Conservation (phyloP, 768 basidiomycete species). For the Coprinellus micaceus region DNA sequence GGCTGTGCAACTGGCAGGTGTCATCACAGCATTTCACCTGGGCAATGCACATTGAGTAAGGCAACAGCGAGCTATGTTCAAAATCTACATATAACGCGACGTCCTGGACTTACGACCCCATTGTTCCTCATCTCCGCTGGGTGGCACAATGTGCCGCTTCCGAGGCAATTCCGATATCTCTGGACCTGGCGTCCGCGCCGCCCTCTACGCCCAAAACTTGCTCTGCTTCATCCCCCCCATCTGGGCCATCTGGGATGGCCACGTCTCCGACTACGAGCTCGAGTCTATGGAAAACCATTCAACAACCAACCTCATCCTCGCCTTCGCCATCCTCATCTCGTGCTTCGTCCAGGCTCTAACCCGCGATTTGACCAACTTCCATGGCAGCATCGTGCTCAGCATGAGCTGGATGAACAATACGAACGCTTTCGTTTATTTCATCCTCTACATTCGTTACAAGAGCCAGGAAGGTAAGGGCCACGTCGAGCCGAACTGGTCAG, state of each 20-base stretch:
- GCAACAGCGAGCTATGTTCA: too few relatives aligned
- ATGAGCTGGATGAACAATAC: conserved; percentile 27
- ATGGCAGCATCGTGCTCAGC: conserved; percentile 22
- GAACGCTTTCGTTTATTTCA: conserved; percentile 13
- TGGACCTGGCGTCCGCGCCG: too few relatives aligned
- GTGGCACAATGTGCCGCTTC: too few relatives aligned
- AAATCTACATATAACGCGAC: too few relatives aligned
- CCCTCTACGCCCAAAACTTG: neutral
- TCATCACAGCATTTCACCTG: too few relatives aligned
- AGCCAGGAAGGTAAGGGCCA: neutral
- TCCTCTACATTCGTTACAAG: conserved; percentile 7
- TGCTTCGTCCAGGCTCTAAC: conserved; percentile 20
- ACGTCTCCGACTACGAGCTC: neutral
- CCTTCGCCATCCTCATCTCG: conserved; percentile 23
- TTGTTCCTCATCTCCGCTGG: too few relatives aligned
- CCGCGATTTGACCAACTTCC: conserved; percentile 15
- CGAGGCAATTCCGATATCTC: too few relatives aligned
- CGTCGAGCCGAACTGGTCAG: neutral
- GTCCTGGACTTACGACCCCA: too few relatives aligned
- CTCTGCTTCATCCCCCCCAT: conserved; percentile 1
- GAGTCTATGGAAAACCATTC: conserved; percentile 1
- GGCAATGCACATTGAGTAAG: too few relatives aligned
- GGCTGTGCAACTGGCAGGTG: too few relatives aligned
- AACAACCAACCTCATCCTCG: conserved; percentile 13
- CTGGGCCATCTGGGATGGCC: conserved; percentile 3